Base-by-base conservation (phyloP, 2,329 filamentous ascomycete species). In the Tolypocladium tundrense region DNA sequence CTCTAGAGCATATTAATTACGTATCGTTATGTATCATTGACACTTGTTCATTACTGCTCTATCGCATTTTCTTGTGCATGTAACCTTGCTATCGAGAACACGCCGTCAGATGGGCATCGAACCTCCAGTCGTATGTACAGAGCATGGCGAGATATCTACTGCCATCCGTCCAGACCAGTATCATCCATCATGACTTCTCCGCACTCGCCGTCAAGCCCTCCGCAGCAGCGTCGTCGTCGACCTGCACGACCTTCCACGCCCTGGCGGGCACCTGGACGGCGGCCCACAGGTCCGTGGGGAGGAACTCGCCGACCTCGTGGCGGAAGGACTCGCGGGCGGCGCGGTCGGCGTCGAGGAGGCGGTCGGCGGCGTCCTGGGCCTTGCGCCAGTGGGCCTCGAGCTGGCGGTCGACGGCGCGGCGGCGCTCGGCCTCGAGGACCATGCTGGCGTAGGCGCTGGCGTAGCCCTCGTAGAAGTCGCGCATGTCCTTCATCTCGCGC, bases 231-330 rank as follows among this genome's bases (percentile, higher is more conserved):
- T 16, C 56, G 7, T 63, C 64, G 21, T 65, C 64, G n/a, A 76
- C 68, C 0, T 73, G 71, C 2, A 78, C 69, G 2, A 84, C 72
- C 42, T 78, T 75, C 76, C 78, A 83, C 57, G 72, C 77, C 59
- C 72, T 77, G 63, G 82, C 82, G 33, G 77, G 80, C n/a, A 76
- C 79, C 61, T 81, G 82, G 70, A 94, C 82, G 1, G 87, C 88
- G 0, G 86, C 86, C 91, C 91, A 97, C 27, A 97, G 83, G 69
- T 97, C 91, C 0, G 87, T 86, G 0, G 94, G 94, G 13, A 99
- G 73, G 68, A 86, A 96, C 62, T 95, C 90, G 9, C 91, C 92
- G 14, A 94, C 87, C 50, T 96, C 88, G 35, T 86, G 79, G 40
- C 88, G 82, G 70, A 99, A 97, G 0, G 81, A 77, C 62, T 95